These are phyloP conservation scores for Naganishia liquefaciens DNA, from an alignment of 1,284 basidiomycete genomes.

Conservation along the genomic window DNA sequence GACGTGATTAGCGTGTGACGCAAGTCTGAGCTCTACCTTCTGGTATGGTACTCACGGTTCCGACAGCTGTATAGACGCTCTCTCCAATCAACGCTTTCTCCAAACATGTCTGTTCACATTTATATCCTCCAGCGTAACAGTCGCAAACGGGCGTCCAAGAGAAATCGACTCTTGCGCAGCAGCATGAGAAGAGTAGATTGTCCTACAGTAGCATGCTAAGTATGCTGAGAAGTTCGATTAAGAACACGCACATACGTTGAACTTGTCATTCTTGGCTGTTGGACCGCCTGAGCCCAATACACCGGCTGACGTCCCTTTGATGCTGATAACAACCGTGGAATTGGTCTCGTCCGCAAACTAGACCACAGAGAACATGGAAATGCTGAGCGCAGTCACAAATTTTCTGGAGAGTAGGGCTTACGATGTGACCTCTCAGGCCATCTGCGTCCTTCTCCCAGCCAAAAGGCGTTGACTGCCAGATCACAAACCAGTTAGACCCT, in stretches of 20 bases:
- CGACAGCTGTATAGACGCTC: conserved; percentile 70
- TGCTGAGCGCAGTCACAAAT: neutral
- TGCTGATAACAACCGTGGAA: conserved; percentile 79
- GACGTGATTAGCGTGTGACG: conserved; percentile 2
- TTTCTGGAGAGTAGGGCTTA: conserved; percentile 33
- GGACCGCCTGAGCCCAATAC: conserved; percentile 78
- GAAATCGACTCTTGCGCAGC: conserved; percentile 91
- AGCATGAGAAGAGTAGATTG: conserved; percentile 97
- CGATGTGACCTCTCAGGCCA: conserved; percentile 85
- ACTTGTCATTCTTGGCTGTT: conserved; percentile 85
- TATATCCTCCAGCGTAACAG: conserved; percentile 78
- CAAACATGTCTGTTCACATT: conserved; percentile 80
- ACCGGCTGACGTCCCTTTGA: conserved; percentile 90
- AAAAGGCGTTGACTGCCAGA: conserved; percentile 61
- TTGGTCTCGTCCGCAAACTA: conserved; percentile 78
- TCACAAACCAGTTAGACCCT: no score
- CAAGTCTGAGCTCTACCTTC: no score
- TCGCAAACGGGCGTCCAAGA: conserved; percentile 94
- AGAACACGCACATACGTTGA: conserved; percentile 61
- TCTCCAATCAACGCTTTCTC: conserved; percentile 77
- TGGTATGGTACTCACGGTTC: conserved; percentile 60
- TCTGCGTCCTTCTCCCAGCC: conserved; percentile 89
- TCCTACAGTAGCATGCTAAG: conserved; percentile 56
- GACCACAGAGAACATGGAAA: neutral
- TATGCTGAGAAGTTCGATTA: neutral